A percentile compares a stretch with the other conserved stretches of the same genome.
Conservation (phyloP, 2,329 filamentous ascomycete species). For the Calonectria multiphialidica region DNA sequence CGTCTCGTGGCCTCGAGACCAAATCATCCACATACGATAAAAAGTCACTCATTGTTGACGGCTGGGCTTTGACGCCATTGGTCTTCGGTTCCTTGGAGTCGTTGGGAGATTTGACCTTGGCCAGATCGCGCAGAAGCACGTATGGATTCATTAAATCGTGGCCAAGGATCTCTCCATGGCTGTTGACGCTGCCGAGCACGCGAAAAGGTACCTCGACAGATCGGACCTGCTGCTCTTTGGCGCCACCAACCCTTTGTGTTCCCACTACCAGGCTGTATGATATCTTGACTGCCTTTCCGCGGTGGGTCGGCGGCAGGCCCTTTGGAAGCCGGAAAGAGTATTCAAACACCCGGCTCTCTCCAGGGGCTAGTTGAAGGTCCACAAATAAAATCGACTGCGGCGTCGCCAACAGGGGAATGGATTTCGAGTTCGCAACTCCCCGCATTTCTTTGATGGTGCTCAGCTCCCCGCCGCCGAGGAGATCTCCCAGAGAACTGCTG, state of each 20-base stretch:
- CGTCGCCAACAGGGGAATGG: slow-evolving; percentile 91
- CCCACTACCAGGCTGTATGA: slow-evolving; percentile 92
- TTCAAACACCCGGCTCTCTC: slow-evolving; percentile 88
- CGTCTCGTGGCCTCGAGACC: slow-evolving; percentile 68
- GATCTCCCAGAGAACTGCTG: slow-evolving; percentile 86
- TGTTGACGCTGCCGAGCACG: slow-evolving; percentile 92
- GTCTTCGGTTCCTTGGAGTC: slow-evolving; percentile 42
- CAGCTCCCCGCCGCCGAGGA: slow-evolving; percentile 88
- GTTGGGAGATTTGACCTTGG: slow-evolving; percentile 65
- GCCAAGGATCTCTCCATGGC: slow-evolving; percentile 86
- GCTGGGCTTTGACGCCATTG: slow-evolving; percentile 44
- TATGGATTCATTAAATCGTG: slow-evolving; percentile 97
- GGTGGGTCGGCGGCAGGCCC: slow-evolving; percentile 91
- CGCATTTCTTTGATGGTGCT: slow-evolving; percentile 98
- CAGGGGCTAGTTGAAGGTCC: slow-evolving; percentile 86
- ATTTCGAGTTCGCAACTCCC: slow-evolving; percentile 85
- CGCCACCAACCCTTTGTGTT: slow-evolving; percentile 85
- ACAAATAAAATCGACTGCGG: slow-evolving; percentile 97
- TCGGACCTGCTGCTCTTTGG: slow-evolving; percentile 84
- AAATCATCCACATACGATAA: slow-evolving; percentile 83
- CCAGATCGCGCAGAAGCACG: slow-evolving; percentile 87
- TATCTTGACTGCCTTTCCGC: slow-evolving; percentile 94
- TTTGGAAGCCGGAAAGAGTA: slow-evolving; percentile 89
- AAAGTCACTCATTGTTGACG: slow-evolving; percentile 73
- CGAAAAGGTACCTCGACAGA: slow-evolving; percentile 95